phyloP scores from a whole-genome alignment of 139 green algal species.

The Auxenochlorella protothecoides region DNA sequence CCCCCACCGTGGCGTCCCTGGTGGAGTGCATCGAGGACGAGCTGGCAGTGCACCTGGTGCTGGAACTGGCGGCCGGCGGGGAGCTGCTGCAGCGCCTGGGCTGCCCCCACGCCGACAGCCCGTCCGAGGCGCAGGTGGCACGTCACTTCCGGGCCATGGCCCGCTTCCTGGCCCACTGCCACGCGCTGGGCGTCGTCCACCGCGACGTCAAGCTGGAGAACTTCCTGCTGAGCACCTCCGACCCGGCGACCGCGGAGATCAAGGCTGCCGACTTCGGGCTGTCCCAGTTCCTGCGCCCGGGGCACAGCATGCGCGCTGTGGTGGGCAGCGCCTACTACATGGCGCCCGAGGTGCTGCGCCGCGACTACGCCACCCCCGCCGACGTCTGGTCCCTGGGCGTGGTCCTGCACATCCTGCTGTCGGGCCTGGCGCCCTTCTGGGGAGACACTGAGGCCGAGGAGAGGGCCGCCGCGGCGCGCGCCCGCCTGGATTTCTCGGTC shows the following conservation, averaged over 20 bases:
- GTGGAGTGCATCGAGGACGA: constrained; percentile 34
- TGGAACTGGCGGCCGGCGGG: constrained; percentile 13
- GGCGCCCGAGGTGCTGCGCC: constrained; percentile 61
- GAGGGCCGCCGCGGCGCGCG: too few species aligned
- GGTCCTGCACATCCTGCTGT: constrained; percentile 86
- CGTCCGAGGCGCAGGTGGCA: constrained; percentile 23
- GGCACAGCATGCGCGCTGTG: constrained; percentile 22
- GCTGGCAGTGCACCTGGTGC: constrained; percentile 19
- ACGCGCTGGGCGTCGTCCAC: constrained; percentile 29
- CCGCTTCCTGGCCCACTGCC: constrained; percentile 26
- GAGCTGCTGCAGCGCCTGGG: constrained; percentile 34
- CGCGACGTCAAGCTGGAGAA: constrained; percentile 75
- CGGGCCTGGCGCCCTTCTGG: constrained; percentile 79
- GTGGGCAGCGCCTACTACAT: constrained; percentile 58
- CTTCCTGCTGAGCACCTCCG: constrained; percentile 49
- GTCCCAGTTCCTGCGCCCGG: constrained; percentile 50
- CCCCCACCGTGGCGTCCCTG: constrained; percentile 33
- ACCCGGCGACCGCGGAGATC: constrained; percentile 28
- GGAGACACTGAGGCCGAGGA: constrained; percentile 45
- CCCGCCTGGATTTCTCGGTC: too few species aligned
- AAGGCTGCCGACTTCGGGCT: constrained; percentile 73
- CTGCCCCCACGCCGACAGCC: neutral
- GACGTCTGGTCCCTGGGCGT: constrained; percentile 84
- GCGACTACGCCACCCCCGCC: constrained; percentile 45
- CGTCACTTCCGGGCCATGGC: constrained; percentile 24